Base-by-base conservation (phyloP, 129 eudicot genomes). In the Deinandra increscens region DNA sequence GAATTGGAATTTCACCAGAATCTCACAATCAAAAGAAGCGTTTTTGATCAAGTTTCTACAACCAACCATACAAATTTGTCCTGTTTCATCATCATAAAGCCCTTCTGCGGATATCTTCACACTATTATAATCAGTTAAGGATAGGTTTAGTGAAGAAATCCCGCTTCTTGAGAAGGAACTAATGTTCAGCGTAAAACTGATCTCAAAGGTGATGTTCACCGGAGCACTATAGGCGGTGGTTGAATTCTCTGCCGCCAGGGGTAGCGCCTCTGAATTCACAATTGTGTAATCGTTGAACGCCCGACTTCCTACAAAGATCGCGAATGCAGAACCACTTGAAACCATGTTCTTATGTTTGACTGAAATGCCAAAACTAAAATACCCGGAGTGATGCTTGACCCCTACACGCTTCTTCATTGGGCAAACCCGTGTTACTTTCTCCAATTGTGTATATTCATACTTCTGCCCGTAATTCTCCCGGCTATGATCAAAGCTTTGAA, bases 71-170 rank as follows among this genome's bases (percentile, higher is more conserved):
- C 94, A 91, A 34, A 88, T 78, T 18, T 59, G 66, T 17, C 93
- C 93, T 7, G 87, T 76, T 78, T 70, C 71, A n/a, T 48, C 74
- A 62, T 88, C 82, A 56, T 88, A 91, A 9, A 84, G 29, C 70
- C 97, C 97, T 79, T 91, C 96, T 15, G 96, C 85, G 23, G 83
- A 72, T 66, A 91, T 79, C 14, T n/a, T 75, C 31, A 79, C 44
- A 19, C 8, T 17, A 38, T 64, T 77, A 13, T 65, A 9, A 8
- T 60, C 37, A 12, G 55, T 12, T 18, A 44, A 63, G 10, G 81
- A 75, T 43, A 34, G 63, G 50, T 70, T 76, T 15, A 72, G 37
- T 4, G 79, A 61, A 3, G 82, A 74, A 79, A 58, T 26, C 55
- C 63, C 33, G 20, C 34, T 12, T 61, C 45, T 64, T 36, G 71